Conservation (phyloP, 139 green algal species). For the Desmodesmus armatus region DNA sequence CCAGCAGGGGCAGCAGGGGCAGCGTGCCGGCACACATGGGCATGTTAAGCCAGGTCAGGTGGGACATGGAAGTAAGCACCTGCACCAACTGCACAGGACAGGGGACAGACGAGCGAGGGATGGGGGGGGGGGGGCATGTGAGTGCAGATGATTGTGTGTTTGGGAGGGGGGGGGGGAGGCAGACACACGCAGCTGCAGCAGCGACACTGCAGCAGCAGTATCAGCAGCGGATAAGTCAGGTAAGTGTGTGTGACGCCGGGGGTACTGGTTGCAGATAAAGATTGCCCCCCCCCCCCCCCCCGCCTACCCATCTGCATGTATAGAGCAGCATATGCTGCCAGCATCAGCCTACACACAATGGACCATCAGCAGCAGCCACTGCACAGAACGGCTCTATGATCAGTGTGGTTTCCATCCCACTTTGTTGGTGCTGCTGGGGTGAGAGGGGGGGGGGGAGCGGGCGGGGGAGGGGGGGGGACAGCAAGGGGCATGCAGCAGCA, state of each 20-base stretch:
- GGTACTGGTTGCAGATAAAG: no score
- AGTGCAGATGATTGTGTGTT: no score
- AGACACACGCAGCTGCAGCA: background rate
- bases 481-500: no score
- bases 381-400: no score
- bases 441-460: no score
- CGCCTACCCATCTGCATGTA: background rate
- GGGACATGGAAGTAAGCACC: background rate
- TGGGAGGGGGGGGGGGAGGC: no score
- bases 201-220: background rate
- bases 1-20: conserved; percentile 30
- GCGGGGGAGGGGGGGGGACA: no score
- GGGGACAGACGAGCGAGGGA: no score
- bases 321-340: background rate
- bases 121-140: no score
- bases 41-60: conserved; percentile 42
- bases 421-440: no score
- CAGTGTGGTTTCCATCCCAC: no score
- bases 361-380: background rate
- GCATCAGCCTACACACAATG: background rate
- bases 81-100: background rate
- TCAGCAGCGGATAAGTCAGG: background rate
- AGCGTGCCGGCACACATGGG: background rate
- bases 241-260: background rate
- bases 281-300: background rate